A percentile compares a stretch with the other conserved stretches of the same genome.
Evolutionary conservation across 768 basidiomycete genomes (phyloP).

Genomic region (Mycena alexandri): DNA sequence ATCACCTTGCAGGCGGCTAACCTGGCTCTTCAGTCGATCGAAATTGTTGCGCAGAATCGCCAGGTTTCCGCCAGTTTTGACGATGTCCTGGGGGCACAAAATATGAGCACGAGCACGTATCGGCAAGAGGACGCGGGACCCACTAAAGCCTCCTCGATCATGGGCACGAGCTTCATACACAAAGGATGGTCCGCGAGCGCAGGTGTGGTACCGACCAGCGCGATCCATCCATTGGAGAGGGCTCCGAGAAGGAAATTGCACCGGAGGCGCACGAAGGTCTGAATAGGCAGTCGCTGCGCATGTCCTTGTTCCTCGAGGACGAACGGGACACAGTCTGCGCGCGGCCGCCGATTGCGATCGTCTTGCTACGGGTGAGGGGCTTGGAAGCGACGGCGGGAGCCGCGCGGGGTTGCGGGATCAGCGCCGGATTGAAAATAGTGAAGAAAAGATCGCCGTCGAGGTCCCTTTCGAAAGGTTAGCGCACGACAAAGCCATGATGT

Average conservation of each 20-base stretch:
- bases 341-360: constrained; percentile 15
- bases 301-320: constrained; percentile 22
- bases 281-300: constrained; percentile 33
- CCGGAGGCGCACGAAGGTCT: constrained; percentile 35
- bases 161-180: constrained; percentile 32
- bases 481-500: background rate
- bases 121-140: background rate
- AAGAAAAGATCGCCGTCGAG: constrained; percentile 44
- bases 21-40: constrained; percentile 7
- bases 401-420: constrained; percentile 32
- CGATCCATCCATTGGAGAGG: constrained; percentile 38
- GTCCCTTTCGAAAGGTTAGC: constrained; percentile 26
- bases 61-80: constrained; percentile 28
- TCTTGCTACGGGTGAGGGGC: constrained; percentile 8
- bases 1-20: background rate
- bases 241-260: constrained; percentile 36
- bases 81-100: constrained; percentile 30
- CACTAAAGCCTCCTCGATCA: constrained; percentile 39
- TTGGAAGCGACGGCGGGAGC: background rate
- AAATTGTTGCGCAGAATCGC: constrained; percentile 16
- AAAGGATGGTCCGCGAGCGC: constrained; percentile 26
- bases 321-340: background rate
- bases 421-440: constrained; percentile 30
- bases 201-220: constrained; percentile 24
- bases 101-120: constrained; percentile 29